Evolutionary conservation across 306 rosid genomes (phyloP), one percentile per base, ranked within the genome.

Genomic region (Cercis canadensis): DNA sequence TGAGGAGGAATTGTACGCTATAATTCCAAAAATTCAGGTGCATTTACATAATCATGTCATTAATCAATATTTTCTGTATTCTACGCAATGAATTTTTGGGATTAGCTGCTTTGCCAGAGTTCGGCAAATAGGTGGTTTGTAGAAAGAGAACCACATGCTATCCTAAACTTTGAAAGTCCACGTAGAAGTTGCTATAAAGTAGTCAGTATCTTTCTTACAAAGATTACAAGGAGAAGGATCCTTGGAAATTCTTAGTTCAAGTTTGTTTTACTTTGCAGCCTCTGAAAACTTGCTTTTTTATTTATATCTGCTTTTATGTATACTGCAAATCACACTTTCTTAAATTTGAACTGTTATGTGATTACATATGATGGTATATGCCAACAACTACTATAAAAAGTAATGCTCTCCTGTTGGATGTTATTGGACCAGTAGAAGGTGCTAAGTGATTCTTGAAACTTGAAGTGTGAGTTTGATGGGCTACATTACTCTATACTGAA

Each of bases 11-110:
- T 72, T 91, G 82, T 76, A 8, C 17, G 65, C 77, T 73, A 72
- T 89, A 76, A 87, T 94, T 70, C 99, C 97, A 49, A 85, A 87
- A 62, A 80, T 94, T 75, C 97, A 91, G 99, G 99, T 91, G 57
- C 49, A 16, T 72, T 49, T 62, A 31, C 29, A 37, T 33, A 47
- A 57, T 61, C 63, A 80, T 60, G 47, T 57, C 66, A 7, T 69
- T 66, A 59, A 53, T 68, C 21, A 13, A 33, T 16, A 39, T 56
- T 76, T 45, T 51, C 43, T 6, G 62, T 49, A 6, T 73, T 76
- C 70, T 54, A 18, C 19, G 37, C 6, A 36, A 14, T 12, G 16
- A 4, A 17, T 37, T 29, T 24, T 13, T 3, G 8, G 29, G 12
- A 33, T 24, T 21, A 55, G 55, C 39, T 51, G 10, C 34, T 62